Conservation (phyloP, 768 basidiomycete species). For the Russula ochroleuca region DNA sequence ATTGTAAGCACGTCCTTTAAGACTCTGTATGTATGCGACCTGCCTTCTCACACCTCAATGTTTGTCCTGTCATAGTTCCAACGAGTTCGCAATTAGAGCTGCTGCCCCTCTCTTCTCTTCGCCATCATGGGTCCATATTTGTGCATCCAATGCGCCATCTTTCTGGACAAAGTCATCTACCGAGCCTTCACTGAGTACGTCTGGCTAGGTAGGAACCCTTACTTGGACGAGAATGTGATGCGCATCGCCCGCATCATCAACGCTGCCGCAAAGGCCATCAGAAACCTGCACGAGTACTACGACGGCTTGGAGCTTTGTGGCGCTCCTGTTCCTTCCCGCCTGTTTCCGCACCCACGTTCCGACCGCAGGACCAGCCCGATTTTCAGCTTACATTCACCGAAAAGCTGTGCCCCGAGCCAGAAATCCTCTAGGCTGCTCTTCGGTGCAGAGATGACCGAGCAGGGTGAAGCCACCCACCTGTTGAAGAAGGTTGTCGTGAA, state of each 20-base stretch:
- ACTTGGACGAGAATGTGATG: background rate
- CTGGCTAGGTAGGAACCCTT: background rate
- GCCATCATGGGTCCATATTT: background rate
- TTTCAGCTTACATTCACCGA: background rate
- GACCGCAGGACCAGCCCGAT: background rate
- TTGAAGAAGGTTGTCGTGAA: background rate
- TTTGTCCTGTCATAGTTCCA: no score
- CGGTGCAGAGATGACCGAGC: background rate
- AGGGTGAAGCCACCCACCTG: background rate
- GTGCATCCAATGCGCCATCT: background rate
- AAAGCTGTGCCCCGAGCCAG: background rate
- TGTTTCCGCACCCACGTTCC: background rate
- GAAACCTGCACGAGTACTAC: background rate
- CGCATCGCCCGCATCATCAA: background rate
- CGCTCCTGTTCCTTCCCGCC: background rate
- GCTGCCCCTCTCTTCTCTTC: background rate
- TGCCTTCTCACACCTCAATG: no score
- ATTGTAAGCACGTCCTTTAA: no score
- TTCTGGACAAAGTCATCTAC: background rate
- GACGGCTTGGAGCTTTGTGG: background rate
- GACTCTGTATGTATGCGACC: no score
- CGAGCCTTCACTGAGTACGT: background rate
- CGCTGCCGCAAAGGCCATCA: background rate
- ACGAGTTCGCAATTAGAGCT: background rate
- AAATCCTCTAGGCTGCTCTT: background rate